Evolutionary conservation across 129 eudicot species (phyloP).

Genomic region (Pseudognaphalium luteoalbum): DNA sequence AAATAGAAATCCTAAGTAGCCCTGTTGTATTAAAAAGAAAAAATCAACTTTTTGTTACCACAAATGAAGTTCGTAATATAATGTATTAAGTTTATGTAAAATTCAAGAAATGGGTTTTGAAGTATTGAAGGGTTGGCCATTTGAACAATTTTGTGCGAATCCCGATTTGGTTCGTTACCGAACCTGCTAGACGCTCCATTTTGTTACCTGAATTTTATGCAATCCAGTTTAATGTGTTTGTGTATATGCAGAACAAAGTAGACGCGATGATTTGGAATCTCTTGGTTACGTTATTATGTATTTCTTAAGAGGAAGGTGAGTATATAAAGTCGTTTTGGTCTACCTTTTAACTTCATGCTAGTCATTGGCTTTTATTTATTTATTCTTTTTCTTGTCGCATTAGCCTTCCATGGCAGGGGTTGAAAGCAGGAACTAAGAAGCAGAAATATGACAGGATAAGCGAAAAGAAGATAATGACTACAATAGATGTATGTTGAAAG

Average conservation of each 20-base stretch:
- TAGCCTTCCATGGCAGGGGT: slow-evolving; percentile 99
- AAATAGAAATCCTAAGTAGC: too few species aligned
- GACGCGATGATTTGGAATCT: slow-evolving; percentile 98
- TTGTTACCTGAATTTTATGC: neutral
- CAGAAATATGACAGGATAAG: slow-evolving; percentile 96
- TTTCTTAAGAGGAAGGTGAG: slow-evolving; percentile 92
- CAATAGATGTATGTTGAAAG: slow-evolving; percentile 66
- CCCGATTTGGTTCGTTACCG: neutral
- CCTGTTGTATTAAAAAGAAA: too few species aligned
- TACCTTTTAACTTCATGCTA: neutral
- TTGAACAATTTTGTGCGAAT: neutral
- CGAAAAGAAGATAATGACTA: slow-evolving; percentile 90
- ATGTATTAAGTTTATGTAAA: neutral
- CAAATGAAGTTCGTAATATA: neutral
- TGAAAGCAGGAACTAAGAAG: slow-evolving; percentile 94
- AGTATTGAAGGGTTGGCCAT: neutral
- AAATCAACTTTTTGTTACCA: too few species aligned
- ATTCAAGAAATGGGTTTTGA: neutral
- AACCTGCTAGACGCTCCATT: neutral
- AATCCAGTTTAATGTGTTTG: slow-evolving; percentile 1
- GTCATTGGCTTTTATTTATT: neutral
- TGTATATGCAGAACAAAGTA: slow-evolving; percentile 78
- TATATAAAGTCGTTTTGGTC: slow-evolving; percentile 3
- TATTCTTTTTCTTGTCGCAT: slow-evolving; percentile 11
- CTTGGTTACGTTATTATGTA: slow-evolving; percentile 98